These are phyloP conservation scores for Thermochaetoides dissita DNA, from an alignment of 2,329 filamentous ascomycete species.

Conservation along the genomic window DNA sequence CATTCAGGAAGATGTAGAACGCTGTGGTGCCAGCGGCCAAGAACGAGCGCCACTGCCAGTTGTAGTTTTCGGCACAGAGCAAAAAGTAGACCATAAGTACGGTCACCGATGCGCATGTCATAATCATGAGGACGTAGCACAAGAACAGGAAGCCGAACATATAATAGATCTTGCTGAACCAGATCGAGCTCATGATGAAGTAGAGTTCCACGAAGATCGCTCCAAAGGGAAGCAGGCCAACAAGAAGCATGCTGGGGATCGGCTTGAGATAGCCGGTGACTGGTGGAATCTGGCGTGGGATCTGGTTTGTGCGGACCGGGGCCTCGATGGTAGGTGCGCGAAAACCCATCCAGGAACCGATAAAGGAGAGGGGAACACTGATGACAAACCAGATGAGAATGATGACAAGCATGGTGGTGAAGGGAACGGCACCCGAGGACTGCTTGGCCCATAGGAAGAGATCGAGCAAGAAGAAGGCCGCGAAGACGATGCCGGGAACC, in stretches of 20 bases:
- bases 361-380: conserved; percentile 78
- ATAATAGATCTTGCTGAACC: conserved; percentile 98
- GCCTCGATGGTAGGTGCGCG: conserved; percentile 56
- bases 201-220: conserved; percentile 97
- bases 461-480: conserved; percentile 82
- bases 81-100: conserved; percentile 93
- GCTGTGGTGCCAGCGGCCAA: conserved; percentile 81
- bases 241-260: conserved; percentile 79
- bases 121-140: conserved; percentile 93
- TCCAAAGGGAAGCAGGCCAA: conserved; percentile 84
- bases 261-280: conserved; percentile 70
- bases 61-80: conserved; percentile 91
- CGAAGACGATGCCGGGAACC: conserved; percentile 76
- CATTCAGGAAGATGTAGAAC: conserved; percentile 82
- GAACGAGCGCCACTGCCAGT: conserved; percentile 98
- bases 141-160: conserved; percentile 99
- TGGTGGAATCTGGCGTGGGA: conserved; percentile 88
- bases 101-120: conserved; percentile 84
- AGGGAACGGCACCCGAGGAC: conserved; percentile 86
- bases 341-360: conserved; percentile 89
- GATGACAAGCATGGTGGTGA: conserved; percentile 91
- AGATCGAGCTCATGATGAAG: conserved; percentile 98
- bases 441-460: conserved; percentile 90
- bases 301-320: conserved; percentile 92
- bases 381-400: conserved; percentile 94